Evolutionary conservation across 805 yeast species (phyloP), one percentile per base, ranked within the genome.

Genomic region (Zygosaccharomyces kombuchaensis): DNA sequence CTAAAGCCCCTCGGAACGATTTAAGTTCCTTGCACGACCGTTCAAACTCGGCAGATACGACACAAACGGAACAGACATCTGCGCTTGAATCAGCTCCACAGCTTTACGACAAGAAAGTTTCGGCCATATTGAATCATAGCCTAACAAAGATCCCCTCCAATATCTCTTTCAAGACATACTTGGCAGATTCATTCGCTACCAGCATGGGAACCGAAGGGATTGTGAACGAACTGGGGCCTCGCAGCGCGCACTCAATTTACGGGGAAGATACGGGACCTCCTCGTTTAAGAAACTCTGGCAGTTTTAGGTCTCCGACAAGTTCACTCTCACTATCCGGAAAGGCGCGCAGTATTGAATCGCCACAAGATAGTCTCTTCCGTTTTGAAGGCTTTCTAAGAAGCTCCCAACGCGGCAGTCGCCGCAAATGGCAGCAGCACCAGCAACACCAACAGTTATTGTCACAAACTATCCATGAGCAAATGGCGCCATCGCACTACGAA

Each of bases 51-150:
- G 70, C 75, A 31, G 95, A 84, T 50, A 84, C 91, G 0, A 78
- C 83, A 37, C 71, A 57, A 34, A 69, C 73, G 2, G 73, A 73
- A 21, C 68, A 70, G 19, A 63, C 73, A 3, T 70, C 74, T 16
- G 78, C 80, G n/a, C 72, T 74, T 51, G 89, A 83, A 51, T 78
- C 84, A 2, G 89, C 83, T 1, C 90, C 93, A 0, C 85, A 81
- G 56, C 75, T 85, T 0, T 85, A 85, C 58, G 95, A 85, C 59
- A 83, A 82, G 62, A 84, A 84, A 61, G 93, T 84, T 1, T 80
- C 87, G 23, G 76, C 80, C n/a, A 82, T 85, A 39, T 69, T 85
- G 59, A 84, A 83, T 58, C 70, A 83, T 52, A 82, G 88, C 51
- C 70, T 85, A 59, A 87, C 87, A 2, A 68, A 88, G 46, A 79